Evolutionary conservation across 805 yeast species (phyloP).

Genomic region (Starmerella vaccinii): DNA sequence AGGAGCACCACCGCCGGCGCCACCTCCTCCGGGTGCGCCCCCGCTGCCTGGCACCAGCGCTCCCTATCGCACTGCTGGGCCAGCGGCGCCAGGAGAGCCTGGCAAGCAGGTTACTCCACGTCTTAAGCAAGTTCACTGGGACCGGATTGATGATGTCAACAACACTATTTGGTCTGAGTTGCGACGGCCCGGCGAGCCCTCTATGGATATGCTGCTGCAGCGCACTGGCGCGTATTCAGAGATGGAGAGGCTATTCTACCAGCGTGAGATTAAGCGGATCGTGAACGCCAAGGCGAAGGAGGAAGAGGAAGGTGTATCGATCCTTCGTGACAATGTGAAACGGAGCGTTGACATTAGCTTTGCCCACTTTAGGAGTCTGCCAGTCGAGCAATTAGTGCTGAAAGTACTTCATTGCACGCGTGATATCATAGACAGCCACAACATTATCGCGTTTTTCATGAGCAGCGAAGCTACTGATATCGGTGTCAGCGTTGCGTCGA

Average conservation of each 20-base stretch:
- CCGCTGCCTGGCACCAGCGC: slow-evolving; percentile 26
- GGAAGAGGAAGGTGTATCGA: slow-evolving; percentile 48
- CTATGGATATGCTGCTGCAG: slow-evolving; percentile 50
- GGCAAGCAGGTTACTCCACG: slow-evolving; percentile 25
- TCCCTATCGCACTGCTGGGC: slow-evolving; percentile 22
- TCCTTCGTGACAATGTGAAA: slow-evolving; percentile 71
- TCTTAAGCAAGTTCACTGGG: slow-evolving; percentile 96
- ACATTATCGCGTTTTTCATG: slow-evolving; percentile 75
- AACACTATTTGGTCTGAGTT: slow-evolving; percentile 68
- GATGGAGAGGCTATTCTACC: slow-evolving; percentile 79
- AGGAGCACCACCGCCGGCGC: slow-evolving; percentile 26
- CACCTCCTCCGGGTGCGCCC: slow-evolving; percentile 28
- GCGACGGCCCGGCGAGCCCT: slow-evolving; percentile 40
- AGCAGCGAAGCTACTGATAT: slow-evolving; percentile 68
- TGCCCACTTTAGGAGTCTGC: slow-evolving; percentile 55
- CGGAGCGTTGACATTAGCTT: slow-evolving; percentile 93
- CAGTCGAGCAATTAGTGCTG: slow-evolving; percentile 57
- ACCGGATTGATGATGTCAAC: slow-evolving; percentile 71
- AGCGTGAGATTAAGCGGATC: slow-evolving; percentile 53
- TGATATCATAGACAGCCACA: slow-evolving; percentile 56
- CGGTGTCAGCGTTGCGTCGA: slow-evolving; percentile 57
- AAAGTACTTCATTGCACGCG: slow-evolving; percentile 67
- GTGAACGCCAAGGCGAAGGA: slow-evolving; percentile 36
- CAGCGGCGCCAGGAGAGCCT: not conserved
- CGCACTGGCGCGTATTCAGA: slow-evolving; percentile 74